These are phyloP conservation scores for Phytophthora megakarya DNA, from an alignment of 352 stramenopile genomes.

Conservation along the genomic window DNA sequence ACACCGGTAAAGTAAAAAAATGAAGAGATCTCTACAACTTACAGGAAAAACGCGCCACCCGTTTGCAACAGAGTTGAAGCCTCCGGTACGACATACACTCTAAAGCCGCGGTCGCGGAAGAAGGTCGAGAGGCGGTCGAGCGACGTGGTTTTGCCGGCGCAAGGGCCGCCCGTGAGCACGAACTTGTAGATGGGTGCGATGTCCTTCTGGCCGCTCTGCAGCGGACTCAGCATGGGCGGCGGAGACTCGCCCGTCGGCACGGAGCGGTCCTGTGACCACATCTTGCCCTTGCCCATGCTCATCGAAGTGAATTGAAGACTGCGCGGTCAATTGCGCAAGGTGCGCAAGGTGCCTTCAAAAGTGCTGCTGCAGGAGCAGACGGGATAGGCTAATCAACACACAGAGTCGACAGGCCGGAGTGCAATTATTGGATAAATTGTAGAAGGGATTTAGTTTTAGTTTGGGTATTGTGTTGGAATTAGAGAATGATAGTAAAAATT, in stretches of 20 bases:
- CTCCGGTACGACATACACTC: slow-evolving; percentile 95
- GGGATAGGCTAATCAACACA: slow-evolving; percentile 7
- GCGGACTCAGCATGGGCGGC: slow-evolving; percentile 64
- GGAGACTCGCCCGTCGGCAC: slow-evolving; percentile 44
- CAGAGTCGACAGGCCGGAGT: no score
- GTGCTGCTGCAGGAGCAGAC: no score
- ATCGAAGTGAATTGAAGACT: slow-evolving; percentile 15
- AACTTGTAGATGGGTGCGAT: slow-evolving; percentile 91
- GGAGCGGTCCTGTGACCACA: slow-evolving; percentile 63
- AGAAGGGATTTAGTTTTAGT: no score
- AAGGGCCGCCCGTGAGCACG: slow-evolving; percentile 94
- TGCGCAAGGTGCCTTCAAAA: not conserved
- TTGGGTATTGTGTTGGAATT: no score
- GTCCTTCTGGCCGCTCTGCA: slow-evolving; percentile 71
- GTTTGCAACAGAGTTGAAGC: slow-evolving; percentile 95
- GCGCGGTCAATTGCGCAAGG: slow-evolving; percentile 9
- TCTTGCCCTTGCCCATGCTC: slow-evolving; percentile 46
- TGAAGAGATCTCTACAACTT: slow-evolving; percentile 27
- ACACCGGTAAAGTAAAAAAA: slow-evolving; percentile 16
- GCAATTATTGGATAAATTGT: no score
- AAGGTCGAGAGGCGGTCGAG: slow-evolving; percentile 92
- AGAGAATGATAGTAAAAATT: no score
- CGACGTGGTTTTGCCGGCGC: slow-evolving; percentile 95
- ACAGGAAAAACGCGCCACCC: slow-evolving; percentile 92
- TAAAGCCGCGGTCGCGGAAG: slow-evolving; percentile 93